A percentile compares a stretch with the other conserved stretches of the same genome.
Conservation (phyloP, 371 early-diverging fungal species). For the Haplosporangium sp. region DNA sequence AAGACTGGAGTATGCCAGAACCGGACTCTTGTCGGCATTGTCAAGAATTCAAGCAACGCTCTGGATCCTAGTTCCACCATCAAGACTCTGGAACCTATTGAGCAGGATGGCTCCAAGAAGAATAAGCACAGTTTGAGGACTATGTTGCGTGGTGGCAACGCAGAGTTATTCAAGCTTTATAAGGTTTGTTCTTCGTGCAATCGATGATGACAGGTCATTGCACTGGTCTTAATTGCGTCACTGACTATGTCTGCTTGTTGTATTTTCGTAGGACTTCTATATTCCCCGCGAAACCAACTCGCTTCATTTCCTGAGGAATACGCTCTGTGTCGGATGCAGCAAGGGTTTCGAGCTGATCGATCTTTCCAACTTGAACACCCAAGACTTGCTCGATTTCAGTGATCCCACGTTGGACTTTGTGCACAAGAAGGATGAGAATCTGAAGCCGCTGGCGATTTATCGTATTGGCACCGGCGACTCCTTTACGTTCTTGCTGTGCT, state of each 20-base stretch:
- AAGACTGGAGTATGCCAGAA: slow-evolving; percentile 81
- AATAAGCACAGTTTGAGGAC: slow-evolving; percentile 59
- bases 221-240: neutral
- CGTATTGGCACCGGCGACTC: slow-evolving; percentile 77
- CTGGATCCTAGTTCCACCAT: slow-evolving; percentile 71
- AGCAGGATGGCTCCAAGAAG: slow-evolving; percentile 66
- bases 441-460: slow-evolving; percentile 87
- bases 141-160: slow-evolving; percentile 62
- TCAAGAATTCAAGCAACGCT: slow-evolving; percentile 70
- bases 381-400: slow-evolving; percentile 80
- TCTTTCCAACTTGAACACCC: slow-evolving; percentile 82
- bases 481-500: slow-evolving; percentile 80
- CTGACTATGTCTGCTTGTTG: neutral
- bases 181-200: slow-evolving; percentile 57
- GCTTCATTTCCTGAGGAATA: slow-evolving; percentile 83
- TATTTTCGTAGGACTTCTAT: slow-evolving; percentile 80
- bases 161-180: slow-evolving; percentile 68
- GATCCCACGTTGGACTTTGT: slow-evolving; percentile 88
- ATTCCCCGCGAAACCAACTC: slow-evolving; percentile 86
- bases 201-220: neutral
- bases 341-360: slow-evolving; percentile 95
- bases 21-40: slow-evolving; percentile 79
- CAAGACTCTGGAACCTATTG: slow-evolving; percentile 78
- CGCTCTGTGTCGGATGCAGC: slow-evolving; percentile 86
- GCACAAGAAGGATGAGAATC: slow-evolving; percentile 72